Evolutionary conservation across 768 basidiomycete species (phyloP).

Genomic region (Naganishia vishniacii): DNA sequence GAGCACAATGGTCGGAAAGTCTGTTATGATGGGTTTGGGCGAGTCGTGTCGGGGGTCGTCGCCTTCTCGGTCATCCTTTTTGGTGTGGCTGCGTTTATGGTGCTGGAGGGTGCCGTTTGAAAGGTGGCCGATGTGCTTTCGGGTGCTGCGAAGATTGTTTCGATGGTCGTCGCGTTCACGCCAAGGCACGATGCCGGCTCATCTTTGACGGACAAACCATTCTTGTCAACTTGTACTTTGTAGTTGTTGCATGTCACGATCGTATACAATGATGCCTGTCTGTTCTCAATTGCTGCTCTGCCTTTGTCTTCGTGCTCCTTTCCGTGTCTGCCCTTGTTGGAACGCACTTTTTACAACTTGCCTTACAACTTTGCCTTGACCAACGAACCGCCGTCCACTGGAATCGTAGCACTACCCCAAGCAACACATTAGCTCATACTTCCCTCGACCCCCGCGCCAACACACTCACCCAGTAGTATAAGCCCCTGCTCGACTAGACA

Average conservation of each 20-base stretch:
- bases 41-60: slow-evolving; percentile 15
- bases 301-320: too few relatives aligned
- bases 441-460: neutral
- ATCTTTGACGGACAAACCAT: slow-evolving; percentile 8
- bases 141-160: neutral
- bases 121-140: slow-evolving; percentile 12
- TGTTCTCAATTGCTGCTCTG: too few relatives aligned
- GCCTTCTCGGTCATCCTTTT: neutral
- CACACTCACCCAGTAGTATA: slow-evolving; percentile 56
- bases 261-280: too few relatives aligned
- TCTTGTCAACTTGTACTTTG: neutral
- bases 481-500: slow-evolving; percentile 59
- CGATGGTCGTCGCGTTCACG: neutral
- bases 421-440: neutral
- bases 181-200: neutral
- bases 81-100: neutral
- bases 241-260: too few relatives aligned
- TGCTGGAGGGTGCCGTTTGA: slow-evolving; percentile 15
- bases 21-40: slow-evolving; percentile 6
- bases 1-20: slow-evolving; percentile 13
- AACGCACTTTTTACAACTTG: neutral
- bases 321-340: neutral
- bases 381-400: slow-evolving; percentile 60
- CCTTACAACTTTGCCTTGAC: slow-evolving; percentile 45
- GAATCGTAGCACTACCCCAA: slow-evolving; percentile 56